Conservation (phyloP, 441 rosid species). For the Adansonia gregorii region DNA sequence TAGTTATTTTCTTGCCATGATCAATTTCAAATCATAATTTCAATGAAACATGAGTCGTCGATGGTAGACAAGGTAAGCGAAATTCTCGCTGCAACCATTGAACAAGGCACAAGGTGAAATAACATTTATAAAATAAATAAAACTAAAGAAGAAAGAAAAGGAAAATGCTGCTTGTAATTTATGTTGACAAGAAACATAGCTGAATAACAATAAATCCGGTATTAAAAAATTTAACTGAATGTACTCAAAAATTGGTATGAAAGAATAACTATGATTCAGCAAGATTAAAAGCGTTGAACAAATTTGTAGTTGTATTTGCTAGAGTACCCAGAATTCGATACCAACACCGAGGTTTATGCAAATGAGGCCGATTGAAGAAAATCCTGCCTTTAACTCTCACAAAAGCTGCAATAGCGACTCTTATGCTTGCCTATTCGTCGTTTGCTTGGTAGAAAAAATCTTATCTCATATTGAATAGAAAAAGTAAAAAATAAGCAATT, state of each 20-base stretch:
- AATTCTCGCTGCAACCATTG: not conserved
- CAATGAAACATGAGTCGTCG: not conserved
- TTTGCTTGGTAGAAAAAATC: too few species aligned
- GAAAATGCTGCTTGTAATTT: not conserved
- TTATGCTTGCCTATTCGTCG: not conserved
- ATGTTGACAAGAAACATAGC: not conserved
- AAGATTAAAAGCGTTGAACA: not conserved
- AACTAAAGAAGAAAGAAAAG: not conserved
- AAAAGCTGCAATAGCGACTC: slow-evolving; percentile 62
- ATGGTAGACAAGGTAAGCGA: not conserved
- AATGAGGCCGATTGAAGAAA: slow-evolving; percentile 93
- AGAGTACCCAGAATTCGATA: too few species aligned
- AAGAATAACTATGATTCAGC: slow-evolving; percentile 4
- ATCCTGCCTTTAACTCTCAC: slow-evolving; percentile 82
- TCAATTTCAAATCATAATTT: not conserved
- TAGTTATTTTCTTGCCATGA: not conserved
- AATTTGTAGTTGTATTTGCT: not conserved
- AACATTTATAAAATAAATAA: not conserved
- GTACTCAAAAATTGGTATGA: not conserved
- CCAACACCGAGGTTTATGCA: slow-evolving; percentile 71
- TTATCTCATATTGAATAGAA: too few species aligned
- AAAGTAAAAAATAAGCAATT: too few species aligned
- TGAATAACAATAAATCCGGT: not conserved
- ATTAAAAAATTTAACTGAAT: not conserved
- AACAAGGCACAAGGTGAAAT: not conserved